phyloP scores from a whole-genome alignment of 306 rosid species.

The Rubus idaeus region DNA sequence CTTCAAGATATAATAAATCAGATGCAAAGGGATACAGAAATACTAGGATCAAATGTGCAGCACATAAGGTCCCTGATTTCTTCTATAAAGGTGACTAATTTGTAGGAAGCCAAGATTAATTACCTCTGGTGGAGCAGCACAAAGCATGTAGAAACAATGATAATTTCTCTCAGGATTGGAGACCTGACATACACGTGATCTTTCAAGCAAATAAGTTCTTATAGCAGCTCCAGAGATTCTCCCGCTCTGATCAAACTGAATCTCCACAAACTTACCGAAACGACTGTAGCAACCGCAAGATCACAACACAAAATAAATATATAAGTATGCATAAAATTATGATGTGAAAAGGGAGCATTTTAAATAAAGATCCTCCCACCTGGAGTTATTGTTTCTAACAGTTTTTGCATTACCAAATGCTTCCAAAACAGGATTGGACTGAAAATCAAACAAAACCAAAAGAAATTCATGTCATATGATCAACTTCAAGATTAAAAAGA shows the following conservation, averaged over 20 bases:
- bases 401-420: constrained; percentile 99
- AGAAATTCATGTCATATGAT: background rate
- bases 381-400: constrained; percentile 94
- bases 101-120: constrained; percentile 23
- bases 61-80: constrained; percentile 5
- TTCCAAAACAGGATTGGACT: constrained; percentile 99
- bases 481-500: background rate
- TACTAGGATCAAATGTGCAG: constrained; percentile 26
- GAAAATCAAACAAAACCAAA: constrained; percentile 34
- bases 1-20: background rate
- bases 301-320: constrained; percentile 20
- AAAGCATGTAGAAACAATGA: constrained; percentile 99
- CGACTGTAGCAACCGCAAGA: constrained; percentile 64
- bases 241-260: constrained; percentile 88
- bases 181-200: constrained; percentile 99
- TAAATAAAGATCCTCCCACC: constrained; percentile 45
- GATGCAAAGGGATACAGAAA: constrained; percentile 18
- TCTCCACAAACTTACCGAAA: constrained; percentile 98
- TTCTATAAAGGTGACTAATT: constrained; percentile 26
- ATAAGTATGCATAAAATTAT: constrained; percentile 20
- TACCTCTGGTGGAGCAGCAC: constrained; percentile 97
- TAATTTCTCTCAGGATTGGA: constrained; percentile 98
- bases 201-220: constrained; percentile 94
- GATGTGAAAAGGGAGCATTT: constrained; percentile 15
- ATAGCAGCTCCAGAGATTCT: constrained; percentile 99